phyloP scores from a whole-genome alignment of 441 rosid species.

The Gossypium gossypioides region DNA sequence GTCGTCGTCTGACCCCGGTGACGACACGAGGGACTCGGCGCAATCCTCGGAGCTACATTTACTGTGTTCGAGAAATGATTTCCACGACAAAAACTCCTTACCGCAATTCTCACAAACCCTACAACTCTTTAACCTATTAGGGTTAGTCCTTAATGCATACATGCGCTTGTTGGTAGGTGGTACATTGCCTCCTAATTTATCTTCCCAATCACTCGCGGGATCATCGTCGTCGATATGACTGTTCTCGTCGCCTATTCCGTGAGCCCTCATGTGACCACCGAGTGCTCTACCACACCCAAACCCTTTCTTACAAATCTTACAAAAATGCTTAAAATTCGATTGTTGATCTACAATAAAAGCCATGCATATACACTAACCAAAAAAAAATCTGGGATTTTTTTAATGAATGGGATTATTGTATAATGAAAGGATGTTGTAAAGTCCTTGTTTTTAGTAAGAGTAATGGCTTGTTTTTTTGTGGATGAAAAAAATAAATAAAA shows the following conservation, averaged over 20 bases:
- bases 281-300: conserved; percentile 59
- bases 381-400: not conserved
- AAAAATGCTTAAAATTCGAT: conserved; percentile 39
- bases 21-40: conserved; percentile 39
- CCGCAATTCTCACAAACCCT: conserved; percentile 61
- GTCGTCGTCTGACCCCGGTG: conserved; percentile 39
- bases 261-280: conserved; percentile 79
- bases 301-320: conserved; percentile 70
- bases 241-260: conserved; percentile 50
- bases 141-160: conserved; percentile 59
- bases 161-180: conserved; percentile 40
- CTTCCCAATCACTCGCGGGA: conserved; percentile 49
- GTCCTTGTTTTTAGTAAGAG: conserved; percentile 48
- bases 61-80: conserved; percentile 54
- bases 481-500: conserved; percentile 13
- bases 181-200: conserved; percentile 27
- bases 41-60: conserved; percentile 39
- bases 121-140: conserved; percentile 49
- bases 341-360: conserved; percentile 48
- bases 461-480: conserved; percentile 25
- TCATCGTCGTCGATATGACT: conserved; percentile 42
- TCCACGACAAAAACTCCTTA: conserved; percentile 58
- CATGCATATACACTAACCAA: conserved; percentile 20
- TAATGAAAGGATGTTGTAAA: conserved; percentile 33
- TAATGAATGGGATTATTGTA: conserved; percentile 22